phyloP scores from a whole-genome alignment of 768 basidiomycete genomes.

The Galerina sulciceps region DNA sequence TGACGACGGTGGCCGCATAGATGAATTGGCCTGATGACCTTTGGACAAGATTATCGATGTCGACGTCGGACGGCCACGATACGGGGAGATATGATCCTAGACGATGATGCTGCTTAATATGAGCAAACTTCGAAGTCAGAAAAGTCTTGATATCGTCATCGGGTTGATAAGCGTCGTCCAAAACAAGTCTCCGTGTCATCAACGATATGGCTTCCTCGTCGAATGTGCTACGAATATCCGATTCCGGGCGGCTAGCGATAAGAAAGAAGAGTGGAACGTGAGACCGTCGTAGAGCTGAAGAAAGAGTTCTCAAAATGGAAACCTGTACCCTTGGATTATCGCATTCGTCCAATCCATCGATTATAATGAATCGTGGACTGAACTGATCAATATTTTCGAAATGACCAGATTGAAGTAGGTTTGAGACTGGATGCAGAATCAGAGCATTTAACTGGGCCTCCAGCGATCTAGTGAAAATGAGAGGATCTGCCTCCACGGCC shows the following conservation, averaged over 20 bases:
- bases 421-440: constrained; percentile 2
- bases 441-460: neutral
- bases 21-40: constrained; percentile 28
- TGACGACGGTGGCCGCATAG: constrained; percentile 24
- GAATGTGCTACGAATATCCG: neutral
- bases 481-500: constrained; percentile 3
- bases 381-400: neutral
- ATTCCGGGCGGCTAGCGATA: neutral
- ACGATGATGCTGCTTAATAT: neutral
- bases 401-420: neutral
- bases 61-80: neutral
- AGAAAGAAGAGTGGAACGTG: neutral
- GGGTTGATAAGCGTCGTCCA: neutral
- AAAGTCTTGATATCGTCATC: neutral
- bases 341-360: constrained; percentile 10
- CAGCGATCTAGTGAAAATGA: constrained; percentile 10
- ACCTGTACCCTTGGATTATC: neutral
- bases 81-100: neutral
- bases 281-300: neutral
- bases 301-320: neutral
- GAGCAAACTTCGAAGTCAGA: neutral
- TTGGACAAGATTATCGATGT: constrained; percentile 20
- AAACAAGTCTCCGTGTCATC: neutral
- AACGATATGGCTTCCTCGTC: no score
- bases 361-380: neutral